Base-by-base conservation (phyloP, 2,329 filamentous ascomycete species). In the Cytospora piceicola region DNA sequence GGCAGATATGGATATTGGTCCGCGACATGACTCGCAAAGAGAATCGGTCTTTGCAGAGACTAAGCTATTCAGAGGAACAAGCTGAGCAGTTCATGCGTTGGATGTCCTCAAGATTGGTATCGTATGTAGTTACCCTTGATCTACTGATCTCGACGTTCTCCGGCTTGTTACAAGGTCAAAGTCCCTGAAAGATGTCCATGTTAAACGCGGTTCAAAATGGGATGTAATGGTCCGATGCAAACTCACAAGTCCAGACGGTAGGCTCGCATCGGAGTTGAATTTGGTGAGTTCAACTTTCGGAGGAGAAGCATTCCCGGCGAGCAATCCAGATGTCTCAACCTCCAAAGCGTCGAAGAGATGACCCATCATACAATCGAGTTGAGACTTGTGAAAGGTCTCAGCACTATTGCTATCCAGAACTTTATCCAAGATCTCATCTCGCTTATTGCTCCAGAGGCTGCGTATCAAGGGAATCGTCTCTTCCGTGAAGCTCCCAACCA, bases 381-480 rank as follows among this genome's bases (percentile, higher is more conserved):
- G 0, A n/a, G 42, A 20, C 12, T 14, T 2, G 30, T 29, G 30
- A 12, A 60, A 3, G 1, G 4, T 27, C 0, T 3, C n/a, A n/a
- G 17, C 6, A 1, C 30, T 9, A 2, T 22, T 29, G 3, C 34
- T 30, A 1, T 58, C 15, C 20, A 56, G 27, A 3, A 24, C 34
- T 6, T 27, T 24, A 12, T 20, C 52, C 27, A 52, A 34, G 42
- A 63, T 58, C 29, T 63, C 22, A 2, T 36, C 2, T 3, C 14
- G 2, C 9, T 58, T 58, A 1, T 22, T 14, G 0, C 46, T 58
- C 61, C 61, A 63, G 1, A 63, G 9, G 0, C 30, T 3, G 0
- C 61, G 61, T 0, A 58, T 29, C 53, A 63, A 51, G 3, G 61
- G 54, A 1, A 39, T 30, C 54, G 39, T 63, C 17, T 62, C 60